phyloP scores from a whole-genome alignment of 2,329 filamentous ascomycete genomes.

The Cladosporium sp. region DNA sequence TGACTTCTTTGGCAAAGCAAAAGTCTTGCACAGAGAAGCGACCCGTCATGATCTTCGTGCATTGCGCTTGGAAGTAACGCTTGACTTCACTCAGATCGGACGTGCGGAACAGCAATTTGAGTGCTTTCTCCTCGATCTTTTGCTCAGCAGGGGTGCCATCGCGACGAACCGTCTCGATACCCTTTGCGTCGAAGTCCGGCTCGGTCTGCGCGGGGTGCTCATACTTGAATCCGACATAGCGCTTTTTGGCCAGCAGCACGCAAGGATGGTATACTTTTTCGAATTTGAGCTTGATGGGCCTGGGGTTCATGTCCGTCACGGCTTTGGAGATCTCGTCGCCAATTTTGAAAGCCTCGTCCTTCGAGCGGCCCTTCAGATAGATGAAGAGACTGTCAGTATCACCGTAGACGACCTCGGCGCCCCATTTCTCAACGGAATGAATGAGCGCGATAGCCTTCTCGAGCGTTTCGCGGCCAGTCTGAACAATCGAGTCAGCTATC shows the following conservation, averaged over 20 bases:
- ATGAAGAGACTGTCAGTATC: conserved; percentile 96
- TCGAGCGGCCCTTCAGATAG: conserved; percentile 79
- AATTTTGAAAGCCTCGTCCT: conserved; percentile 84
- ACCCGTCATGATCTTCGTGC: conserved; percentile 86
- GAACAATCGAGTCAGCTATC: conserved; percentile 96
- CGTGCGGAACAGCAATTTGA: conserved; percentile 86
- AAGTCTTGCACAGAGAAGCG: conserved; percentile 90
- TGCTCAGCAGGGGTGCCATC: conserved; percentile 95
- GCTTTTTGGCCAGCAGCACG: conserved; percentile 90
- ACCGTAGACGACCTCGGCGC: conserved; percentile 94
- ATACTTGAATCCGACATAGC: conserved; percentile 97
- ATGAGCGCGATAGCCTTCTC: conserved; percentile 92
- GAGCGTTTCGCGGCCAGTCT: conserved; percentile 89
- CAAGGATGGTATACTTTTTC: conserved; percentile 98
- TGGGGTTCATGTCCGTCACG: conserved; percentile 84
- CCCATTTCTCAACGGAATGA: conserved; percentile 82
- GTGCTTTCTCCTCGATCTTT: conserved; percentile 89
- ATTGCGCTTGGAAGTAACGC: conserved; percentile 82
- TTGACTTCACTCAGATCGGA: conserved; percentile 87
- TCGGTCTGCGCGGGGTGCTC: conserved; percentile 69
- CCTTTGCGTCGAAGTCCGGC: conserved; percentile 95
- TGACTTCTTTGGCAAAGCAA: conserved; percentile 90
- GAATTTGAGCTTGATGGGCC: conserved; percentile 92
- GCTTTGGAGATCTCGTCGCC: conserved; percentile 86
- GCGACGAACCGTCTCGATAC: conserved; percentile 92